phyloP scores from a whole-genome alignment of 129 eudicot genomes.

The Arctium minus region DNA sequence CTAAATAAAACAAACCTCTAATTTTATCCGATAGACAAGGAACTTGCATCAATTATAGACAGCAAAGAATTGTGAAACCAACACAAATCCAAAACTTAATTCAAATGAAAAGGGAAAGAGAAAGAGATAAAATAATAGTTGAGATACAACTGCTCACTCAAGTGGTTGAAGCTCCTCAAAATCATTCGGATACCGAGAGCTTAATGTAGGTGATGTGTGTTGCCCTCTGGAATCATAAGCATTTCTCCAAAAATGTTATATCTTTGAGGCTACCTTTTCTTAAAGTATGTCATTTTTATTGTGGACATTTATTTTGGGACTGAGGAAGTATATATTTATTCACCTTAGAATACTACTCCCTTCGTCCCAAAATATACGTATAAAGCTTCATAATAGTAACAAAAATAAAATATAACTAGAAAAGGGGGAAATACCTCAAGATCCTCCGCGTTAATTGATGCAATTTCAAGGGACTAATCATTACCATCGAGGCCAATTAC shows the following conservation, averaged over 20 bases:
- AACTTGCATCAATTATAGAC: neutral
- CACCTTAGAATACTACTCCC: too few relatives aligned
- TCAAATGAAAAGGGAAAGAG: neutral
- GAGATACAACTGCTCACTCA: slow-evolving; percentile 23
- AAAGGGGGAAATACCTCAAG: slow-evolving; percentile 56
- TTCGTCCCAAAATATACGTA: too few relatives aligned
- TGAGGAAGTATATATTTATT: too few relatives aligned
- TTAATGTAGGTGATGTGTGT: slow-evolving; percentile 47
- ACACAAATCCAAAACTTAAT: neutral
- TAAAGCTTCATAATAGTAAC: too few relatives aligned
- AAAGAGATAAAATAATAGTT: neutral
- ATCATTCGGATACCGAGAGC: slow-evolving; percentile 83
- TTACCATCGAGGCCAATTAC: slow-evolving; percentile 83
- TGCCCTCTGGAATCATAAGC: slow-evolving; percentile 58
- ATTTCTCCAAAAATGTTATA: slow-evolving; percentile 67
- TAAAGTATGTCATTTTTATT: too few relatives aligned
- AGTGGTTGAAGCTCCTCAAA: slow-evolving; percentile 91
- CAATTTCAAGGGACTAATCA: slow-evolving; percentile 78
- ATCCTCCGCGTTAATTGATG: slow-evolving; percentile 72
- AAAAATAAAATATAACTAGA: neutral
- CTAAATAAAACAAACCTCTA: neutral
- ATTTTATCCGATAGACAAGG: neutral
- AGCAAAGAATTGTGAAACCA: neutral
- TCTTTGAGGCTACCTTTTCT: slow-evolving; percentile 59
- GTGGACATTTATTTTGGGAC: too few relatives aligned